phyloP scores from a whole-genome alignment of 352 stramenopile genomes.

The Aphanomyces cochlioides region DNA sequence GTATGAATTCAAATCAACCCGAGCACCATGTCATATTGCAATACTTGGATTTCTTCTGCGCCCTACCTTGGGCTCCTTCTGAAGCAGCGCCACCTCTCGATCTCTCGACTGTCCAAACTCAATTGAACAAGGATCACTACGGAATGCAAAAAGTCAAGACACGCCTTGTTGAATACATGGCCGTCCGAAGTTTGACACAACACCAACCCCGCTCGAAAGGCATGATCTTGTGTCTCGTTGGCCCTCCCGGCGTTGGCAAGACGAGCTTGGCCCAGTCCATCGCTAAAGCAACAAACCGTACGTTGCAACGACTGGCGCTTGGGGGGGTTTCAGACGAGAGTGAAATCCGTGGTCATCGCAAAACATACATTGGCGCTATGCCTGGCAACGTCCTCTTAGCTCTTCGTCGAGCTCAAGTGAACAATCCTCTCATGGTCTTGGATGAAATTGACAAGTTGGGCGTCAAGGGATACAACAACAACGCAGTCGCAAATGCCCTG shows the following conservation, averaged over 20 bases:
- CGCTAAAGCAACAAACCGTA: constrained; percentile 62
- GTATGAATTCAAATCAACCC: constrained; percentile 68
- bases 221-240: constrained; percentile 84
- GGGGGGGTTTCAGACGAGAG: constrained; percentile 79
- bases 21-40: constrained; percentile 78
- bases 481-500: constrained; percentile 40
- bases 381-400: constrained; percentile 78
- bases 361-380: constrained; percentile 87
- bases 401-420: constrained; percentile 63
- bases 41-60: constrained; percentile 76
- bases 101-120: constrained; percentile 52
- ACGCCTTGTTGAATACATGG: constrained; percentile 84
- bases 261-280: constrained; percentile 81
- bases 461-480: constrained; percentile 56
- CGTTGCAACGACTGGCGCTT: constrained; percentile 72
- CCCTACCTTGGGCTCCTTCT: constrained; percentile 54
- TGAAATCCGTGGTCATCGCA: constrained; percentile 79
- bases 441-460: constrained; percentile 87
- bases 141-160: constrained; percentile 81
- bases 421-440: constrained; percentile 74
- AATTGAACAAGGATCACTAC: constrained; percentile 77
- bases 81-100: constrained; percentile 38
- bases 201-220: constrained; percentile 58
- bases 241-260: constrained; percentile 80
- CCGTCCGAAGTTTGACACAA: constrained; percentile 70